These are phyloP conservation scores for Xylaria scruposa DNA, from an alignment of 495 filamentous ascomycete species.

Conservation along the genomic window DNA sequence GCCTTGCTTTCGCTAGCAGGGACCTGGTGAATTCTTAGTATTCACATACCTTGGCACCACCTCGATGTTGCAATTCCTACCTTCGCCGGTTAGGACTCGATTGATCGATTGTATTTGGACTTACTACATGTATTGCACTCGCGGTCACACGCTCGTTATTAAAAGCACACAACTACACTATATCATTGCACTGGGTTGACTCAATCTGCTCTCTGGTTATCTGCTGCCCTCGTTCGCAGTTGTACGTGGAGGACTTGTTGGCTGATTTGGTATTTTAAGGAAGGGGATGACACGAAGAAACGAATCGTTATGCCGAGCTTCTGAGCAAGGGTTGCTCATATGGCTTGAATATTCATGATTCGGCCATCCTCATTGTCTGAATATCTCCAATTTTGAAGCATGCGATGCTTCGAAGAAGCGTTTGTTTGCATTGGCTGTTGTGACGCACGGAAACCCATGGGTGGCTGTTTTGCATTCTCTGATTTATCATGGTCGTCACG, in stretches of 20 bases:
- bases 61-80: conserved; percentile 11
- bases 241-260: not conserved
- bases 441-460: not conserved
- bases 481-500: not conserved
- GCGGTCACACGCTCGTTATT: conserved; percentile 2
- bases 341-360: not conserved
- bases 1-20: conserved; percentile 11
- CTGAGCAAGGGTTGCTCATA: not conserved
- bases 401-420: not conserved
- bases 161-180: not conserved
- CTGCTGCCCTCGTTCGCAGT: not conserved
- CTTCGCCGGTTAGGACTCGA: conserved; percentile 19
- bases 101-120: conserved; percentile 10
- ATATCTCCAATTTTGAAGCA: not conserved
- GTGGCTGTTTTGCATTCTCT: not conserved
- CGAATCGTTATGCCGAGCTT: not conserved
- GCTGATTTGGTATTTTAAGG: not conserved
- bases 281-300: not conserved
- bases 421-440: not conserved
- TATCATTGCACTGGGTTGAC: conserved; percentile 1
- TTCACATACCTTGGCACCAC: conserved; percentile 13
- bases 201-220: conserved; percentile 7
- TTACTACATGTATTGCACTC: conserved; percentile 7
- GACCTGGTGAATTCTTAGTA: conserved; percentile 7
- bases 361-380: not conserved